Percentiles rank a stretch among this genome's conserved stretches.
Conservation (phyloP, 257 asterid species). For the Echium plantagineum region DNA sequence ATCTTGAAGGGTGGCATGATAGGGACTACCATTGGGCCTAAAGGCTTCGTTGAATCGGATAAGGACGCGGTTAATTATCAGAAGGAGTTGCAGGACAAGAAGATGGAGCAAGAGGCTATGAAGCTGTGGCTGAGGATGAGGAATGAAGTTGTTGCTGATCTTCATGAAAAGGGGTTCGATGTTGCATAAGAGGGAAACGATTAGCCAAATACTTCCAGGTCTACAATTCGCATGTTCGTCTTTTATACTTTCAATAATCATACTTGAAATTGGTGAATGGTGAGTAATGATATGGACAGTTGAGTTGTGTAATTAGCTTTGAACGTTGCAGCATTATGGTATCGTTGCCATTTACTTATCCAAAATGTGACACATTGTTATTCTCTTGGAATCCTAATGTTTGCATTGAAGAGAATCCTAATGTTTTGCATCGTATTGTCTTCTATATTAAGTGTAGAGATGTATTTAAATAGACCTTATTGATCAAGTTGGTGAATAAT, state of each 20-base stretch:
- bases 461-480: not conserved
- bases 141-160: conserved; percentile 59
- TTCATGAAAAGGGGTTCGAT: conserved; percentile 70
- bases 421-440: not conserved
- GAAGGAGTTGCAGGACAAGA: conserved; percentile 81
- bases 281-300: not conserved
- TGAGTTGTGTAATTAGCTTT: not conserved
- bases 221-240: not conserved
- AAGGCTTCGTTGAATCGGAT: conserved; percentile 61
- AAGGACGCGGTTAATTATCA: conserved; percentile 48
- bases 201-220: not conserved
- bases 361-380: not conserved
- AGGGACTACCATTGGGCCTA: conserved; percentile 90
- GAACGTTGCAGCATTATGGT: not conserved
- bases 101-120: conserved; percentile 74
- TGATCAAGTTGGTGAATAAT: no score
- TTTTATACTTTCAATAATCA: not conserved
- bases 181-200: conserved; percentile 11
- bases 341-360: not conserved
- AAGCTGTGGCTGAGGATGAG: conserved; percentile 90
- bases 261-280: not conserved
- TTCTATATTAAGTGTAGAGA: not conserved
- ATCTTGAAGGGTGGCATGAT: conserved; percentile 86
- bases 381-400: not conserved
- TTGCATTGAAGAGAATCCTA: no score